These are phyloP conservation scores for Pseudogymnoascus sp. DNA, from an alignment of 2,329 filamentous ascomycete genomes.

Conservation along the genomic window DNA sequence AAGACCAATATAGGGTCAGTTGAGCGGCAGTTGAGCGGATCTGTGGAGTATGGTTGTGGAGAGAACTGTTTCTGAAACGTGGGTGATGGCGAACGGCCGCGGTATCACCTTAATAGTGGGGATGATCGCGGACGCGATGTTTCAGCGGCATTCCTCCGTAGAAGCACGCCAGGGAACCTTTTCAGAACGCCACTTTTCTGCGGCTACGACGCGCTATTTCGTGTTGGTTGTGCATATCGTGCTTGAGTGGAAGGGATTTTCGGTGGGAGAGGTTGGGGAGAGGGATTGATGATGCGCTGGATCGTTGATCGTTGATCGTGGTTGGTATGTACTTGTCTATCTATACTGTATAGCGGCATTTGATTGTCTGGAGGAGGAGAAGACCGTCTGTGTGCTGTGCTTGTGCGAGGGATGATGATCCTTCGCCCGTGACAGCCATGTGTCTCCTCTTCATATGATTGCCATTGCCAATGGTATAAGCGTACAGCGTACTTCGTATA, in stretches of 20 bases:
- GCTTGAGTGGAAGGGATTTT: background rate
- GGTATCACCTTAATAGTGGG: background rate
- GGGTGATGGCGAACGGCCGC: background rate
- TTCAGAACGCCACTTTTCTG: background rate
- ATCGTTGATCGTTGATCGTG: background rate
- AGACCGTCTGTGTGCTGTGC: background rate
- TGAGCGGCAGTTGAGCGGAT: background rate
- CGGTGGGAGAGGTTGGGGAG: background rate
- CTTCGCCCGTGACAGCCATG: background rate
- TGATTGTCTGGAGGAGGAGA: background rate
- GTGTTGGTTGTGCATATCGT: background rate
- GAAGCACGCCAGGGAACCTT: conserved; percentile 4
- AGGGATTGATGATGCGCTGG: background rate
- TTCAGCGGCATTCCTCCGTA: background rate
- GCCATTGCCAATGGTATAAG: background rate
- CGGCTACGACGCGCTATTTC: background rate
- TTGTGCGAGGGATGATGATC: background rate
- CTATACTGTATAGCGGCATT: background rate
- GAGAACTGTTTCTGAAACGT: conserved; percentile 4
- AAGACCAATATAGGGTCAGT: background rate
- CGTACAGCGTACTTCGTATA: background rate
- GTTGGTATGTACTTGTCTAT: background rate
- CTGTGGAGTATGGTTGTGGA: background rate
- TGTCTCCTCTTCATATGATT: conserved; percentile 3
- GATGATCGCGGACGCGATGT: background rate